phyloP scores from a whole-genome alignment of 768 basidiomycete genomes.

The Termitomyces sp. region DNA sequence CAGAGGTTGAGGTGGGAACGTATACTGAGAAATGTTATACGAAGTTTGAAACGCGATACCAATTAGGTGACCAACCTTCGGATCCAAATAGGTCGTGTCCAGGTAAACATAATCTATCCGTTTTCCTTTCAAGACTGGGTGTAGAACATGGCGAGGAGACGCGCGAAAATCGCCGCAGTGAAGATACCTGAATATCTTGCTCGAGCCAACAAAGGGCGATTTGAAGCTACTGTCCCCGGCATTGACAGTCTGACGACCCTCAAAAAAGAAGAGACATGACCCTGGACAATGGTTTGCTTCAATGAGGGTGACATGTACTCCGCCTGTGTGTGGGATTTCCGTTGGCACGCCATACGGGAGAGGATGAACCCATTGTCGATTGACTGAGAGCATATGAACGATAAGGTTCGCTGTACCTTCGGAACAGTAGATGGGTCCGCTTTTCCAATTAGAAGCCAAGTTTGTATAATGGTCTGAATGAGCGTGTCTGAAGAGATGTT shows the following conservation, averaged over 20 bases:
- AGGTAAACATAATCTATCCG: slow-evolving; percentile 84
- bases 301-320: slow-evolving; percentile 89
- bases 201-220: slow-evolving; percentile 65
- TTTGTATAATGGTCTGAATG: slow-evolving; percentile 98
- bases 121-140: slow-evolving; percentile 80
- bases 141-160: slow-evolving; percentile 80
- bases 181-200: slow-evolving; percentile 75
- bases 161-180: slow-evolving; percentile 96
- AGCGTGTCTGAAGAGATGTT: slow-evolving; percentile 61
- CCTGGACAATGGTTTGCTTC: slow-evolving; percentile 99
- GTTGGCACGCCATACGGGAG: slow-evolving; percentile 77
- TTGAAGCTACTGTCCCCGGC: slow-evolving; percentile 81
- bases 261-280: slow-evolving; percentile 89
- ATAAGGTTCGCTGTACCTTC: slow-evolving; percentile 90
- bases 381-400: slow-evolving; percentile 84
- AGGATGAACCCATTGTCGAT: slow-evolving; percentile 83
- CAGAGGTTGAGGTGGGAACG: slow-evolving; percentile 92
- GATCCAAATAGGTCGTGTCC: slow-evolving; percentile 94
- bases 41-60: not conserved
- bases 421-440: slow-evolving; percentile 95
- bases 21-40: slow-evolving; percentile 48
- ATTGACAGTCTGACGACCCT: slow-evolving; percentile 84
- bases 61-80: slow-evolving; percentile 43
- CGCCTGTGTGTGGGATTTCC: slow-evolving; percentile 73
- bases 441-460: slow-evolving; percentile 81